phyloP scores from a whole-genome alignment of 305 asterid genomes.

The Rubia balearica region DNA sequence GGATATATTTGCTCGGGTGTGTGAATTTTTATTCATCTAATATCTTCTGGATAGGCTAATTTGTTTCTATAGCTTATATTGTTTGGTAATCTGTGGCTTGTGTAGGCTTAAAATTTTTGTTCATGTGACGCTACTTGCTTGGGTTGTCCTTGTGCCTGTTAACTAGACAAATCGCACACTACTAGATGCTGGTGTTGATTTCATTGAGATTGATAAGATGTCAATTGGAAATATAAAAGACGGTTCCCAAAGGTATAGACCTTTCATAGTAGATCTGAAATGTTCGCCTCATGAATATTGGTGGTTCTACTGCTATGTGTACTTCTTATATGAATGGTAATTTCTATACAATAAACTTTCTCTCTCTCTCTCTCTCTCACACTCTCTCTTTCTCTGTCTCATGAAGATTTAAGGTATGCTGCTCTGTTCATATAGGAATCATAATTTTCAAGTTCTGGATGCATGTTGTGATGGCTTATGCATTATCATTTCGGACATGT shows the following conservation, averaged over 20 bases:
- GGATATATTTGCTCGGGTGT: constrained; percentile 92
- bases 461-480: constrained; percentile 77
- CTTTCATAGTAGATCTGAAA: neutral
- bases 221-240: constrained; percentile 74
- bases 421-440: neutral
- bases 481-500: constrained; percentile 87
- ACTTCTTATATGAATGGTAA: neutral
- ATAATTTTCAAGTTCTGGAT: constrained; percentile 73
- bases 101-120: constrained; percentile 87
- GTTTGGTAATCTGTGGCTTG: constrained; percentile 10
- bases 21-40: constrained; percentile 3
- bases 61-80: constrained; percentile 15
- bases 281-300: neutral
- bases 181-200: constrained; percentile 32
- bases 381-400: neutral
- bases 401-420: neutral
- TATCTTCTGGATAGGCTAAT: neutral
- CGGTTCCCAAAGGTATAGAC: constrained; percentile 59
- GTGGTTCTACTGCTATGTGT: neutral
- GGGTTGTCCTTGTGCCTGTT: constrained; percentile 78
- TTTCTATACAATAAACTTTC: neutral
- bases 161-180: constrained; percentile 84
- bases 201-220: constrained; percentile 73
- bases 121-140: constrained; percentile 64
- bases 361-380: neutral